Conservation (phyloP, 345 rosid genomes). For the Mallotus nudiflorus region DNA sequence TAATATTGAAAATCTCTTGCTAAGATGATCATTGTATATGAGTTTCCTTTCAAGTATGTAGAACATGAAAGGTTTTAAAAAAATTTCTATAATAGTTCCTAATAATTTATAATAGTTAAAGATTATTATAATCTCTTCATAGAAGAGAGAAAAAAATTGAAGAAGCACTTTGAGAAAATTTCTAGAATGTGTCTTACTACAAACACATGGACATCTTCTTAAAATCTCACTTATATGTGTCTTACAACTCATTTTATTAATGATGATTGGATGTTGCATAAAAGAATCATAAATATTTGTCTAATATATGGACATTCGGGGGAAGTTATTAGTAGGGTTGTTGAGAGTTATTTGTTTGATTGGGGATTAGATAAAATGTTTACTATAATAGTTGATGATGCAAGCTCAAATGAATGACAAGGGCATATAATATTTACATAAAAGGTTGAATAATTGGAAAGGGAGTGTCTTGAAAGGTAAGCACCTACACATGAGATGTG, state of each 20-base stretch:
- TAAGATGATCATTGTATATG: not conserved
- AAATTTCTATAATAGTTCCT: not conserved
- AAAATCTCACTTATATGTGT: not conserved
- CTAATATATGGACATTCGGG: not conserved
- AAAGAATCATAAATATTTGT: not conserved
- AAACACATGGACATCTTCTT: not conserved
- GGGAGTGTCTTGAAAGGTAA: not conserved
- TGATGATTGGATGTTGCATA: constrained; percentile 3
- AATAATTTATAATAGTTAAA: not conserved
- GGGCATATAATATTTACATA: too few species aligned
- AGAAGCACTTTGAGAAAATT: not conserved
- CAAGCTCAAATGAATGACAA: too few species aligned
- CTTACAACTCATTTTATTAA: constrained; percentile 4
- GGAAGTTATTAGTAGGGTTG: not conserved
- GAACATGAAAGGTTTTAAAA: not conserved
- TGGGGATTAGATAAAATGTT: not conserved
- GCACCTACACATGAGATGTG: not conserved
- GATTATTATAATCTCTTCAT: not conserved
- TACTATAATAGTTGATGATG: too few species aligned
- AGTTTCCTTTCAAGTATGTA: not conserved
- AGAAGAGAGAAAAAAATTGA: not conserved
- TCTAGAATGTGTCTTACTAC: not conserved
- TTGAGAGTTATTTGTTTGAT: not conserved
- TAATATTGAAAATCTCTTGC: not conserved
- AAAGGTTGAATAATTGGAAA: not conserved